These are phyloP conservation scores for Buddleja alternifolia DNA, from an alignment of 257 asterid species.

Conservation along the genomic window DNA sequence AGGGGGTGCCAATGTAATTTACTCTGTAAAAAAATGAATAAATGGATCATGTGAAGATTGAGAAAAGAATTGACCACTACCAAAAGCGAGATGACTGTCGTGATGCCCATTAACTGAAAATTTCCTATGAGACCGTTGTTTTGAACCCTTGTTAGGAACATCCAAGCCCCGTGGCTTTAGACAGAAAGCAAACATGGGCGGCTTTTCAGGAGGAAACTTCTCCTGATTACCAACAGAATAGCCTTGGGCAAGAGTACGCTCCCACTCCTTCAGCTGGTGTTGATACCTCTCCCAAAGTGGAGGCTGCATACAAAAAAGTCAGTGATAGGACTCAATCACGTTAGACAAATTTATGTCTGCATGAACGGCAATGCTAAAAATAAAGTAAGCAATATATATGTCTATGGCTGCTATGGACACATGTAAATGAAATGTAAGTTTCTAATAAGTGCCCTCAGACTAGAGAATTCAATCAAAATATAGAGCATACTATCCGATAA, in stretches of 20 bases:
- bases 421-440: not conserved
- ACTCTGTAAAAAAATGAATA: not conserved
- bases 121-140: conserved; percentile 76
- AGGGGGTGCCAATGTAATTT: too few species aligned
- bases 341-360: not conserved
- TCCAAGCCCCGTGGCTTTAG: conserved; percentile 78
- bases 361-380: conserved; percentile 2
- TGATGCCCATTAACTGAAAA: conserved; percentile 55
- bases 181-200: conserved; percentile 83
- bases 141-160: conserved; percentile 63
- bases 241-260: conserved; percentile 48
- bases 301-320: conserved; percentile 51
- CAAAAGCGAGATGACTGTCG: conserved; percentile 45
- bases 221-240: conserved; percentile 45
- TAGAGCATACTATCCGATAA: not conserved
- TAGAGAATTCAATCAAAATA: not conserved
- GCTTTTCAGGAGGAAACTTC: conserved; percentile 56
- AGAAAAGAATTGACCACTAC: conserved; percentile 31
- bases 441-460: not conserved
- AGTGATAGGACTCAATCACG: not conserved
- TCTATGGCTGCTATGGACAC: not conserved
- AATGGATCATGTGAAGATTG: too few species aligned
- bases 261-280: conserved; percentile 75
- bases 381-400: not conserved
- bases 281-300: conserved; percentile 78